Evolutionary conservation across 768 basidiomycete genomes (phyloP), one percentile per base, ranked within the genome.

Genomic region (Symmetrospora coprosmae): DNA sequence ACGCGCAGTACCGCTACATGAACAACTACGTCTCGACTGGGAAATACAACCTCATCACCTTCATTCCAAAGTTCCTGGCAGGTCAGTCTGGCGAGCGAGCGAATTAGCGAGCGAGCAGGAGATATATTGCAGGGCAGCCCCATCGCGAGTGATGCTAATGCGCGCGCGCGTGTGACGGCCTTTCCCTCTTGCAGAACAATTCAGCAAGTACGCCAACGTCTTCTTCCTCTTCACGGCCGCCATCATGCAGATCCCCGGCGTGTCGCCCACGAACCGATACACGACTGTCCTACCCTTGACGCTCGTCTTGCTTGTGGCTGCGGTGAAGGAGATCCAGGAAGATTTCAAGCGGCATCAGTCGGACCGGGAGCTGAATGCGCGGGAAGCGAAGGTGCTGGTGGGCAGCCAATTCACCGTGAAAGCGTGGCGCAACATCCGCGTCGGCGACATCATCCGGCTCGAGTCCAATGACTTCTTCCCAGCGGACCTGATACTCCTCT

Each of bases 151-250:
- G 1, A 17, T 7, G 21, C 47, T 33, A 21, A 49, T 49, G 13
- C 7, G 9, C n/a, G n/a, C n/a, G n/a, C n/a, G n/a, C n/a, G n/a
- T 52, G n/a, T n/a, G n/a, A n/a, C n/a, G n/a, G n/a, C 43, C 17
- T 19, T 17, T 43, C 14, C 21, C 4, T 50, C n/a, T 8, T 13
- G 4, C 64, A 67, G 66, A 68, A 52, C 66, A 70, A 66, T 67
- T 66, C 67, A 63, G 62, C 19, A 70, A 94, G 80, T 96, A 96
- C 71, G 92, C 94, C 66, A 97, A 99, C 71, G 51, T 97, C 63
- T 99, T 99, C 78, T 99, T 99, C 78, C 77, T 99, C 61, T 97
- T 99, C 76, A 96, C 92, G 30, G 88, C 88, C 19, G 83, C 79
- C 73, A 97, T 97, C 48, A 92, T 97, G 70, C 94, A 99, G 75